Evolutionary conservation across 352 stramenopile genomes (phyloP), one percentile per base, ranked within the genome.

Genomic region (Globisporangium echinulatum): DNA sequence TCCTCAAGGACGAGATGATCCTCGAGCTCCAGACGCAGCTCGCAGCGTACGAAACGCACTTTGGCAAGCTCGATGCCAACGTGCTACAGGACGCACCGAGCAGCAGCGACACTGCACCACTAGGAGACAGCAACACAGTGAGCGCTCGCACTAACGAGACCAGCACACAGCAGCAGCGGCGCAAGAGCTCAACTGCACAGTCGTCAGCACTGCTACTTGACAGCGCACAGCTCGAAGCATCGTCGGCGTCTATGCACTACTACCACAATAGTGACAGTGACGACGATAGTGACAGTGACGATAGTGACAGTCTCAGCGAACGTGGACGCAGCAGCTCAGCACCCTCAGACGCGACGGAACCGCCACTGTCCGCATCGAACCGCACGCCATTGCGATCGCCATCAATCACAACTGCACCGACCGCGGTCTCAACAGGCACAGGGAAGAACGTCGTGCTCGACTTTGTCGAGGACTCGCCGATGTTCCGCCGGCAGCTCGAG

Each of bases 1-100:
- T 88, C 55, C 87, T 90, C 68, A 92, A 92, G 63, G 83, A 92
- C 62, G 65, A 88, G 59, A 89, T 90, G 79, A 90, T 92, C 62
- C 64, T 92, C 33, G 72, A 83, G 58, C 69, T 92, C 14, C 79
- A 89, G 71, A 83, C 67, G 52, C 79, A 83, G 62, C 64, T 92
- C 57, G 66, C 79, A 43, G 81, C 74, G 49, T 92, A 92, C 61
- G 58, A 65, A 48, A 55, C 67, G 46, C 75, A 69, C 11, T 87
- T 79, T 50, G 83, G 83, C 38, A 60, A 69, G 39, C 61, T 92
- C 5, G 70, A 83, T 47, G 52, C 62, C 7, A 64, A 61, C 6
- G 37, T 78, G 44, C 52, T 85, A 14, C 61, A 72, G 33, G 47
- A n/a, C 56, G 3, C 58, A 49, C 7, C 57, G 68, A 40, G 43